Conservation (phyloP, 768 basidiomycete species). For the Tricholomella constricta region DNA sequence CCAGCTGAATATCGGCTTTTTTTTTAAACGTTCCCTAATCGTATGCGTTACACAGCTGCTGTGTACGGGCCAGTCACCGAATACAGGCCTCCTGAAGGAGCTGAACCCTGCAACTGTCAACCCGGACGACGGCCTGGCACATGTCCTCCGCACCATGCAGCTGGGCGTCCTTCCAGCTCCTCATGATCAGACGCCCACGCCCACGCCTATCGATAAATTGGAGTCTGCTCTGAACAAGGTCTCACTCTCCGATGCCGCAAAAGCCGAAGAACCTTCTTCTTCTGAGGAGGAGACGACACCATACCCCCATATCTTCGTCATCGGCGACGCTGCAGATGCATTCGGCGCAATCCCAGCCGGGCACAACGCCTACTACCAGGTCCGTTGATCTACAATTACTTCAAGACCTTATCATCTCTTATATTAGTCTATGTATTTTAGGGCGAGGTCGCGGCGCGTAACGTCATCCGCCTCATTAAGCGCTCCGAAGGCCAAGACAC, state of each 20-base stretch:
- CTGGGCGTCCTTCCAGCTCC: conserved; percentile 31
- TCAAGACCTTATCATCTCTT: no score
- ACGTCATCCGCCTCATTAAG: conserved; percentile 49
- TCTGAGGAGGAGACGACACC: conserved; percentile 32
- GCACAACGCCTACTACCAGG: conserved; percentile 56
- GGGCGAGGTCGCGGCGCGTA: conserved; percentile 56
- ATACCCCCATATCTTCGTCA: conserved; percentile 58
- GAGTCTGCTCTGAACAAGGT: conserved; percentile 23
- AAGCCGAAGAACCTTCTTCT: background rate
- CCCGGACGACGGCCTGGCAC: conserved; percentile 38
- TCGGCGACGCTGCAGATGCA: conserved; percentile 66
- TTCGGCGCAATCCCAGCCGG: conserved; percentile 66
- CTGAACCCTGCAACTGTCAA: conserved; percentile 46
- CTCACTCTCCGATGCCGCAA: conserved; percentile 16
- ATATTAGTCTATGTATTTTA: conserved; percentile 4
- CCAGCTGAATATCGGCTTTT: background rate
- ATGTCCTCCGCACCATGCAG: conserved; percentile 56
- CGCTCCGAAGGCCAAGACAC: conserved; percentile 10
- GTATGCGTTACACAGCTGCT: conserved; percentile 42
- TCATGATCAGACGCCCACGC: background rate
- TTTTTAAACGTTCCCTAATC: no score
- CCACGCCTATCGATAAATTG: no score
- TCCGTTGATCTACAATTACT: conserved; percentile 10
- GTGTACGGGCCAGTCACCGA: conserved; percentile 63
- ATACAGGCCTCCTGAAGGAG: conserved; percentile 46